A percentile compares a stretch with the other conserved stretches of the same genome.
Conservation (phyloP, 2,329 filamentous ascomycete species). For the Pestalotiopsis sp. region DNA sequence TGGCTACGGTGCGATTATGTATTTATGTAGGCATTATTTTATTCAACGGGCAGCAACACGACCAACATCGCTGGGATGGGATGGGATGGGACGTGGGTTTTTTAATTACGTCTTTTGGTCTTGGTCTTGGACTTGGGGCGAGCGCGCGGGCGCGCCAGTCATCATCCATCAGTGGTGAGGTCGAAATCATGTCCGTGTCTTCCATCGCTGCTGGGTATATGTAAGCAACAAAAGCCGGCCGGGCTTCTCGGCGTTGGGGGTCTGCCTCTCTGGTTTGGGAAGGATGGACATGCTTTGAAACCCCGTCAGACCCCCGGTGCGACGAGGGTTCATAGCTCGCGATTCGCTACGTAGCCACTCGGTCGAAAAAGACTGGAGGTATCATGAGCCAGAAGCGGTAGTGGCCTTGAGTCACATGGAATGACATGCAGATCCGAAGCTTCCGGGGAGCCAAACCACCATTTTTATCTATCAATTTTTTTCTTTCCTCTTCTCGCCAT, state of each 20-base stretch:
- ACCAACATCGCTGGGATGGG: no score
- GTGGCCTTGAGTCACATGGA: constrained; percentile 4
- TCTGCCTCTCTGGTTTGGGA: background rate
- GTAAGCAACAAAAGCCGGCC: background rate
- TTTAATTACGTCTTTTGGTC: no score
- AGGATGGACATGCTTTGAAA: background rate
- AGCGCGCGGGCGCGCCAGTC: background rate
- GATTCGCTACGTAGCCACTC: constrained; percentile 1
- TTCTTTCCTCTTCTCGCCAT: background rate
- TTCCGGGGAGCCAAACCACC: background rate
- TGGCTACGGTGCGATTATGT: background rate
- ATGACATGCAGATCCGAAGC: constrained; percentile 9
- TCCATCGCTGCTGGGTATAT: background rate
- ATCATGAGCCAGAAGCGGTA: background rate
- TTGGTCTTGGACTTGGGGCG: no score
- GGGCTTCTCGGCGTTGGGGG: background rate
- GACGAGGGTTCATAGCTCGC: background rate
- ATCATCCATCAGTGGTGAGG: background rate
- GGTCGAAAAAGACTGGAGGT: background rate
- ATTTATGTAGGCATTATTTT: no score
- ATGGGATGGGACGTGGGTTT: no score
- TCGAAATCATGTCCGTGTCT: background rate
- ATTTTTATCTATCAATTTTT: background rate
- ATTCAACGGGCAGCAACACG: background rate
- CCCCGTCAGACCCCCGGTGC: background rate